Evolutionary conservation across 352 stramenopile species (phyloP), one percentile per base, ranked within the genome.

Genomic region (Phytophthora syringae): DNA sequence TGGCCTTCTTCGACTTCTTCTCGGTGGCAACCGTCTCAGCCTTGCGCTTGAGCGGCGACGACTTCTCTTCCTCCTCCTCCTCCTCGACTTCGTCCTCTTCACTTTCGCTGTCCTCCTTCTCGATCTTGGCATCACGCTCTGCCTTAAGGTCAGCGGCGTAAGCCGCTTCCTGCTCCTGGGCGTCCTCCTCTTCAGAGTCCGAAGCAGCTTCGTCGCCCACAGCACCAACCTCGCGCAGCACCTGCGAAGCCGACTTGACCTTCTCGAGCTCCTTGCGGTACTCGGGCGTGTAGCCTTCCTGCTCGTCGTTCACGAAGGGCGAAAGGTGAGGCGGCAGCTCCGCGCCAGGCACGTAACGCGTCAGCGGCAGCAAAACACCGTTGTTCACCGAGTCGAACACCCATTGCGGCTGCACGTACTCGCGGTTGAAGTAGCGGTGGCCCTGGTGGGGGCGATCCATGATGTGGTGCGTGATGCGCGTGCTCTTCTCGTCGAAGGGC

Each of bases 371-470:
- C 30, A 98, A 45, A 40, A 99, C 88, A 34, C 93, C 83, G 59
- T 98, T 98, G 81, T 99, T 99, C 27, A 98, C 85, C 27, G 86
- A 97, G 84, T 99, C 98, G 51, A 99, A 97, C 22, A 99, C 84
- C 98, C 98, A 99, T 77, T 99, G 98, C 32, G 98, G 98, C 83
- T 99, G 98, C 42, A 99, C 86, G 66, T 98, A 99, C 77, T 99
- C 98, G 67, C 96, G 86, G 67, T 86, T 93, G 40, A 94, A 94
- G 76, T 95, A 94, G 4, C 77, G 87, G 56, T 95, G 79, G 13
- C 89, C 89, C 30, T 98, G 89, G 52, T 97, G 94, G 11, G 92
- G 93, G 21, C 97, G 89, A 72, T 99, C 97, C 67, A 98, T 92
- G 51, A 99, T 73, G 74, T 99, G 94, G 83, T 99, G 98, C 39